Conservation (phyloP, 2,329 filamentous ascomycete genomes). For the Xylariaceae sp. region DNA sequence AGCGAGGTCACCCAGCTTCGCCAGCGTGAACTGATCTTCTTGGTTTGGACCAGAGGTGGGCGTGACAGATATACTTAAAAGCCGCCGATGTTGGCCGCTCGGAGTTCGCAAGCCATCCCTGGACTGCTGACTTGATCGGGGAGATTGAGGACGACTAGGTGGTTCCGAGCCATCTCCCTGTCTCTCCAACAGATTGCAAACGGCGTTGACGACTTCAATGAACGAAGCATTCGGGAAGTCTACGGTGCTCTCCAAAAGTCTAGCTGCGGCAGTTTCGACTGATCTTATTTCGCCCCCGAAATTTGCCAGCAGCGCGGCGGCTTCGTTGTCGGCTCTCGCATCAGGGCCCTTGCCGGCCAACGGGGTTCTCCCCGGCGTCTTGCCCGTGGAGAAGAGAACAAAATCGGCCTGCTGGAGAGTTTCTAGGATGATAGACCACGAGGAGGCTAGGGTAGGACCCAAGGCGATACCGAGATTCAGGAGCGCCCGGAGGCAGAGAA, state of each 20-base stretch:
- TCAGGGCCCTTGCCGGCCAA: conserved; percentile 43
- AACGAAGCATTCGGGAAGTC: conserved; percentile 87
- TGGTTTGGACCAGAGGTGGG: conserved; percentile 49
- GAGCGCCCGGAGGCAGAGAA: conserved; percentile 83
- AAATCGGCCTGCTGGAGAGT: conserved; percentile 91
- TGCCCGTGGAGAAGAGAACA: conserved; percentile 65
- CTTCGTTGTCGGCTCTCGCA: conserved; percentile 46
- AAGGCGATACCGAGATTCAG: conserved; percentile 95
- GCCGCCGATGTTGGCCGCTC: conserved; percentile 37
- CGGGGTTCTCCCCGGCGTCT: conserved; percentile 47
- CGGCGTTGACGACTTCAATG: conserved; percentile 67
- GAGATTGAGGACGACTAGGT: conserved; percentile 33
- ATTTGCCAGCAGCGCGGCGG: conserved; percentile 53
- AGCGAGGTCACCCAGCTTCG: conserved; percentile 69
- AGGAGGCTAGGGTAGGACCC: conserved; percentile 76
- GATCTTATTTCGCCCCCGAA: conserved; percentile 79
- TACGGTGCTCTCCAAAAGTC: conserved; percentile 85
- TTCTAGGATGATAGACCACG: conserved; percentile 89
- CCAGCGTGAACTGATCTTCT: conserved; percentile 63
- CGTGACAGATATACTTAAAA: conserved; percentile 44
- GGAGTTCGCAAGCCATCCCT: conserved; percentile 17
- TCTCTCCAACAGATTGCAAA: conserved; percentile 65
- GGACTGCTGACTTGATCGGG: conserved; percentile 32
- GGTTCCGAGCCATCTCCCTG: conserved; percentile 26
- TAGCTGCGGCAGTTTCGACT: conserved; percentile 80